Base-by-base conservation (phyloP, 2,329 filamentous ascomycete species). In the Lachnellula subtilissima region DNA sequence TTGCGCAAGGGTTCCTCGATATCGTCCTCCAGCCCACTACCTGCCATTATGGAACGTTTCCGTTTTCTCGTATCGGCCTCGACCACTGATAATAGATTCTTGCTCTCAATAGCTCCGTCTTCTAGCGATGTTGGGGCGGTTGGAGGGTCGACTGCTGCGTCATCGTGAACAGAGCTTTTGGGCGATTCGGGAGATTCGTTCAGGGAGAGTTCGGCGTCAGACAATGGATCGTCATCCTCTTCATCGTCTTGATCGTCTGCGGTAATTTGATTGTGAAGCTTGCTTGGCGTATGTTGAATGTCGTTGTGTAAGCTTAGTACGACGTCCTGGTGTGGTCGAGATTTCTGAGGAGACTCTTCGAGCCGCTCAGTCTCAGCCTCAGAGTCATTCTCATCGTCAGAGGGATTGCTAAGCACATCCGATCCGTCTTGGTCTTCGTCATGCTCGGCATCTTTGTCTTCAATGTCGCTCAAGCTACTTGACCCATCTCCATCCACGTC, bases 351-450 rank as follows among this genome's bases (percentile, higher is more conserved):
- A n/a, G 91, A 96, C 68, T 89, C 86, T 69, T 94, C 94, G 58
- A 99, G 80, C 57, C 94, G 86, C 74, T 97, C 92, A 1, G 93
- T 97, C 74, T 97, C 93, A 36, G 93, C 93, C 73, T 97, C 93
- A 3, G 92, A 87, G 65, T 88, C 85, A 54, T 81, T 79, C 52
- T 86, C 82, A 35, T 87, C 63, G 70, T 83, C 83, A 37, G 65
- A 64, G 63, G 72, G 53, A 68, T 74, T 56, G 70, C 72, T 66
- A 32, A 65, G 57, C 5, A 65, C 64, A 28, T 69, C 64, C 14
- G 64, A 66, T 19, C 69, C 73, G 57, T 68, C 71, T 59, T 75
- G 81, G 52, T 87, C 75, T 12, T 74, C 74, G 3, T 74, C 74
- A 61, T 88, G 84, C 51, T 89, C 87, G 45, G 78, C 81, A 60